phyloP scores from a whole-genome alignment of 306 rosid species.

The Castanea sativa region DNA sequence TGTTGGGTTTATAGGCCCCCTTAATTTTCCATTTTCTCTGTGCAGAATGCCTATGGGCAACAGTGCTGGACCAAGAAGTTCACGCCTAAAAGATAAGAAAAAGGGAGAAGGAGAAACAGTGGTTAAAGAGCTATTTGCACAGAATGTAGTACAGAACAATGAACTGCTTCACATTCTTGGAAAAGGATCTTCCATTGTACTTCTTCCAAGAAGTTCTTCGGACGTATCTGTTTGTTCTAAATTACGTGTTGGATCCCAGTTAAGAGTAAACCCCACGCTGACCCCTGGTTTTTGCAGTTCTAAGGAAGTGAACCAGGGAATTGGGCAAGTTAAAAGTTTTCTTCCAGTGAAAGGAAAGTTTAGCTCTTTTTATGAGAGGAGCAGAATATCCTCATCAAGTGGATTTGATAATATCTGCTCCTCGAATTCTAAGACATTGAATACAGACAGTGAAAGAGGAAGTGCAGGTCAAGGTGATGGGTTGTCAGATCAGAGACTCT shows the following conservation, averaged over 20 bases:
- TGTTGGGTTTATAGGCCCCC: constrained; percentile 12
- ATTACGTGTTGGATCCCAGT: constrained; percentile 69
- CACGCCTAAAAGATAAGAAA: constrained; percentile 88
- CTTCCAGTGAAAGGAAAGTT: constrained; percentile 56
- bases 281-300: constrained; percentile 47
- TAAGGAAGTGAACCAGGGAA: constrained; percentile 46
- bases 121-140: constrained; percentile 86
- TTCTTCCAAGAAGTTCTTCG: constrained; percentile 82
- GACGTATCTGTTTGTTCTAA: constrained; percentile 78
- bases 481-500: constrained; percentile 80
- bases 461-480: constrained; percentile 49
- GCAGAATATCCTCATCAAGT: constrained; percentile 31
- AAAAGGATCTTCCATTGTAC: constrained; percentile 68
- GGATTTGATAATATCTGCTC: constrained; percentile 32
- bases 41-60: constrained; percentile 59
- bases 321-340: constrained; percentile 46
- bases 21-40: constrained; percentile 31
- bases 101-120: constrained; percentile 91
- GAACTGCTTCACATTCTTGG: constrained; percentile 78
- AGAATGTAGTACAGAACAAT: constrained; percentile 66
- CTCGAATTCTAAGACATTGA: constrained; percentile 47
- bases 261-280: constrained; percentile 45
- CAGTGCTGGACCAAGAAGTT: constrained; percentile 79
- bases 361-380: constrained; percentile 48
- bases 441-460: constrained; percentile 37